phyloP scores from a whole-genome alignment of 768 basidiomycete species.

The Pholiota conissans region DNA sequence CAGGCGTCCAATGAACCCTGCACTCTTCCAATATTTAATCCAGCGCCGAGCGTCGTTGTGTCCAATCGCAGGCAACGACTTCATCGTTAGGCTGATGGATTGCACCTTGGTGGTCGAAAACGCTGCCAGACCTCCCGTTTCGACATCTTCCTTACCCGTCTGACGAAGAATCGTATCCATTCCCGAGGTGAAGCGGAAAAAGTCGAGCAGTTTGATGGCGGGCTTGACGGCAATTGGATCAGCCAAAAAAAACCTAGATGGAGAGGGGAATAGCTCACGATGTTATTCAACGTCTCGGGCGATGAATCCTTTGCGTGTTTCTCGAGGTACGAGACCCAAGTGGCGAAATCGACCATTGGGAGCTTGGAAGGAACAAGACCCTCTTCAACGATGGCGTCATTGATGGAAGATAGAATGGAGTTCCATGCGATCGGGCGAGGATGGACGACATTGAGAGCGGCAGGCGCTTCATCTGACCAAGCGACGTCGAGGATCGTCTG shows the following conservation, averaged over 20 bases:
- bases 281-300: constrained; percentile 8
- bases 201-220: constrained; percentile 33
- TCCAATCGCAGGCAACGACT: constrained; percentile 21
- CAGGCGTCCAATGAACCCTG: constrained; percentile 20
- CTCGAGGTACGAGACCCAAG: constrained; percentile 18
- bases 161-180: constrained; percentile 17
- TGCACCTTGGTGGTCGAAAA: constrained; percentile 29
- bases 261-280: constrained; percentile 12
- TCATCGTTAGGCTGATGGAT: constrained; percentile 33
- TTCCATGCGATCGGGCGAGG: constrained; percentile 14
- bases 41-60: constrained; percentile 27
- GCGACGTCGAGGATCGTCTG: constrained; percentile 30
- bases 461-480: constrained; percentile 16
- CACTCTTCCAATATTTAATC: constrained; percentile 38
- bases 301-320: constrained; percentile 3
- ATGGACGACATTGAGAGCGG: constrained; percentile 33
- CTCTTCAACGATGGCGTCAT: constrained; percentile 17
- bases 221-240: constrained; percentile 20
- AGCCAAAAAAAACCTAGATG: neutral
- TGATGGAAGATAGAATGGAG: constrained; percentile 17
- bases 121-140: constrained; percentile 21
- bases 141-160: constrained; percentile 7
- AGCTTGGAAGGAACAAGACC: constrained; percentile 6
- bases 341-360: constrained; percentile 15
- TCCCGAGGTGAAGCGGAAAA: constrained; percentile 24